Conservation (phyloP, 2,329 filamentous ascomycete genomes). For the Colletotrichum scovillei region DNA sequence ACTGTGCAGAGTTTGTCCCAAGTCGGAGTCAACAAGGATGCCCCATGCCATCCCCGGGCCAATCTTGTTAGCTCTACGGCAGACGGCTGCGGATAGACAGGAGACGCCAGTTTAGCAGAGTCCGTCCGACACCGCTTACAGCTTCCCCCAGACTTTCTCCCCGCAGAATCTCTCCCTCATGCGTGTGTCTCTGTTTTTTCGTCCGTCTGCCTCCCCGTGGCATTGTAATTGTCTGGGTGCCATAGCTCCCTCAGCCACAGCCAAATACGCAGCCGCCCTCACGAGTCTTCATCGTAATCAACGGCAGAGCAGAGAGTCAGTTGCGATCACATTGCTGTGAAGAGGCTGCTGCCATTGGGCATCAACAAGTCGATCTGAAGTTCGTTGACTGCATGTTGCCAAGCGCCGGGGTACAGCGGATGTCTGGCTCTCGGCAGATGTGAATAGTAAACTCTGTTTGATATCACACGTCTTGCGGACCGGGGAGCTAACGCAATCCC, state of each 20-base stretch:
- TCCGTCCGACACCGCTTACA: constrained; percentile 18
- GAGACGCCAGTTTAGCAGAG: background rate
- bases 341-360: background rate
- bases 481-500: background rate
- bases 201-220: background rate
- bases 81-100: constrained; percentile 1
- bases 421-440: constrained; percentile 3
- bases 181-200: background rate
- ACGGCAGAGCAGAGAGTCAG: background rate
- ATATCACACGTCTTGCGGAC: constrained; percentile 11
- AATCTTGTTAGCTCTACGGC: background rate
- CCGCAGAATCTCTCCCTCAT: background rate
- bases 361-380: background rate
- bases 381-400: background rate
- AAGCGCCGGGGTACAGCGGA: background rate
- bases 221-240: background rate
- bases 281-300: too few relatives aligned
- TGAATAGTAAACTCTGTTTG: constrained; percentile 25
- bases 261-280: background rate
- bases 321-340: background rate
- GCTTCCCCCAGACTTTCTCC: constrained; percentile 16
- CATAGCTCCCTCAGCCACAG: constrained; percentile 5
- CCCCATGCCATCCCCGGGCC: constrained; percentile 9
- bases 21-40: background rate
- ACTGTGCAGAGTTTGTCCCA: constrained; percentile 13